A percentile compares a stretch with the other conserved stretches of the same genome.
Conservation (phyloP, 2,329 filamentous ascomycete species). For the Alternaria sp. region DNA sequence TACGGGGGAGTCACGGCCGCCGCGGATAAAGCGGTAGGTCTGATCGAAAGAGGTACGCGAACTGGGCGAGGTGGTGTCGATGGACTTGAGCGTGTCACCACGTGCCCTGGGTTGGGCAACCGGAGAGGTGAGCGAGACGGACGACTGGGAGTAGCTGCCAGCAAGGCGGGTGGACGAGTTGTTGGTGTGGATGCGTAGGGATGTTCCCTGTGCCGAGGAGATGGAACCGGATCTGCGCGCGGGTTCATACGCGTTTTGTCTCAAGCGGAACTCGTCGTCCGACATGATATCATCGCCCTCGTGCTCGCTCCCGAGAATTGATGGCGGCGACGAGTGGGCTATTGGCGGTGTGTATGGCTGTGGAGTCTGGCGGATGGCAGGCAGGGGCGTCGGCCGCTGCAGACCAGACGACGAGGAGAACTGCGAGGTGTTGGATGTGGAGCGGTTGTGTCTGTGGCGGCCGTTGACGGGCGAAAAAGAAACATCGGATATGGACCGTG, state of each 20-base stretch:
- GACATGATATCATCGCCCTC: slow-evolving; percentile 54
- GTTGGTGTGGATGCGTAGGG: slow-evolving; percentile 47
- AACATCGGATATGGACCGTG: slow-evolving; percentile 53
- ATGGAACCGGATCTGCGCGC: slow-evolving; percentile 54
- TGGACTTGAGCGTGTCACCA: slow-evolving; percentile 57
- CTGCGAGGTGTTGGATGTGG: slow-evolving; percentile 62
- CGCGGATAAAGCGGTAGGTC: slow-evolving; percentile 59
- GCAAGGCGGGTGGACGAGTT: slow-evolving; percentile 54
- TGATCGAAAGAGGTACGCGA: slow-evolving; percentile 65
- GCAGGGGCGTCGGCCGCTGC: slow-evolving; percentile 58
- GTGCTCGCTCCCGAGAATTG: slow-evolving; percentile 54
- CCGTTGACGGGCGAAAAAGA: slow-evolving; percentile 50
- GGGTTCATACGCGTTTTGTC: slow-evolving; percentile 47
- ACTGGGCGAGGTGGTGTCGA: slow-evolving; percentile 59
- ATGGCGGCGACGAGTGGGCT: slow-evolving; percentile 58
- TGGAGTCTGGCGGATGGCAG: slow-evolving; percentile 63
- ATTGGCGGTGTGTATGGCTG: slow-evolving; percentile 61
- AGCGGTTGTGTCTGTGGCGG: slow-evolving; percentile 57
- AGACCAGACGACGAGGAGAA: slow-evolving; percentile 58
- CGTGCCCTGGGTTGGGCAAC: slow-evolving; percentile 52
- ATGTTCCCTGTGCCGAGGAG: slow-evolving; percentile 50
- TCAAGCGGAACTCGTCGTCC: slow-evolving; percentile 54
- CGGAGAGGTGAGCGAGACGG: slow-evolving; percentile 57
- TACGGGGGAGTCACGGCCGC: slow-evolving; percentile 54
- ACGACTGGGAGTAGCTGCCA: slow-evolving; percentile 60